Base-by-base conservation (phyloP, 371 early-diverging fungal species). In the Homolaphlyctis polyrhiza region DNA sequence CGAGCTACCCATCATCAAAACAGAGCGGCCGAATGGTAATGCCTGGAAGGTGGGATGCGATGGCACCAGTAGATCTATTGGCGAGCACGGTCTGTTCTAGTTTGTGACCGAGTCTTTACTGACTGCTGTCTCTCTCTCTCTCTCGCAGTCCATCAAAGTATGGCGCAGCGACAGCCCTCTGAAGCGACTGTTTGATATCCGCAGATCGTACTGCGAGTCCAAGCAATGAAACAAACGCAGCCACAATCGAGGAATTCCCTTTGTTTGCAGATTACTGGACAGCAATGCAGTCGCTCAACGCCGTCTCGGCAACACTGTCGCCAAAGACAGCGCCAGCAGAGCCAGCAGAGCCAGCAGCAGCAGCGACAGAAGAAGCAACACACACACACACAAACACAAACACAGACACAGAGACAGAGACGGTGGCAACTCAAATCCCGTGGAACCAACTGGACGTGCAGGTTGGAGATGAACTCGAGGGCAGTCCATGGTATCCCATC, bases 401-500 rank as follows among this genome's bases (percentile, higher is more conserved):
- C n/a, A n/a, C n/a, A n/a, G n/a, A n/a, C n/a, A n/a, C n/a, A n/a
- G n/a, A n/a, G n/a, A n/a, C n/a, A n/a, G n/a, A n/a, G n/a, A n/a
- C n/a, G n/a, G n/a, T n/a, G n/a, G n/a, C n/a, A n/a, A n/a, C n/a
- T n/a, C n/a, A n/a, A 23, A 33, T 55, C 18, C 50, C 60, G 28
- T 52, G 16, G 1, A 62, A 63, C 63, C 18, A 6, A 30, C 57
- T 54, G 16, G 67, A 67, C 39, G 63, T 67, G 16, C 18, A 13
- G 21, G 61, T 67, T 8, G 51, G 57, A 14, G 32, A 58, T 47
- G 27, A 6, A 8, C 63, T 67, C 18, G 54, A 67, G 30, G 67
- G 48, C 32, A 63, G 63, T 30, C 67, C 67, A 30, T 67, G 67
- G 67, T 2, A 35, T 2, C 45, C 52, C 8, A 48, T 67, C 25